phyloP scores from a whole-genome alignment of 225 moss, liverwort and hornwort species.

The Bryum argenteum region DNA sequence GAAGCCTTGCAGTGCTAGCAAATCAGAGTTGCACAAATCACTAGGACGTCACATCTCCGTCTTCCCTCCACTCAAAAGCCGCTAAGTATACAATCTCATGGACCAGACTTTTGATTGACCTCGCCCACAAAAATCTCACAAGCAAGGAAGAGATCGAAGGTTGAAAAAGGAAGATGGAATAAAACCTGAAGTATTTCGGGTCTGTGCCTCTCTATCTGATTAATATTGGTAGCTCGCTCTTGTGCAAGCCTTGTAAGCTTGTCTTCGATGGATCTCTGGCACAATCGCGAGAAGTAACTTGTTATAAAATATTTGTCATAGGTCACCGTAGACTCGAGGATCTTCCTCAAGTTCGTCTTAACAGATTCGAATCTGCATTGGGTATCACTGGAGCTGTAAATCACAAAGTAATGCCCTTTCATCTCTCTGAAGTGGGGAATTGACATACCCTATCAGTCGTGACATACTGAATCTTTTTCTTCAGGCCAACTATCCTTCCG shows the following conservation, averaged over 20 bases:
- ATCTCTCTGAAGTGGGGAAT: neutral
- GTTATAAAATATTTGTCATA: conserved; percentile 9
- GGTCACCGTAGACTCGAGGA: neutral
- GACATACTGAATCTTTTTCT: conserved; percentile 79
- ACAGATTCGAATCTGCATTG: neutral
- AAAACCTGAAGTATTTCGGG: conserved; percentile 72
- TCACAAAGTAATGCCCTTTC: neutral
- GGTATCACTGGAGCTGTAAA: neutral
- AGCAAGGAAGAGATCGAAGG: conserved; percentile 5
- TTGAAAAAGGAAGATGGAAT: conserved; percentile 2
- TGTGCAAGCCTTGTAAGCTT: conserved; percentile 72
- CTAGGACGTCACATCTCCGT: neutral
- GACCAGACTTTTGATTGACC: neutral
- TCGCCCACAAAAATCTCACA: conserved; percentile 1
- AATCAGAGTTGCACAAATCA: conserved; percentile 2
- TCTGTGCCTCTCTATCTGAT: conserved; percentile 67
- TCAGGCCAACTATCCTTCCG: conserved; percentile 83
- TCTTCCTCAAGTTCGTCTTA: neutral
- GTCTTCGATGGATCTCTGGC: conserved; percentile 84
- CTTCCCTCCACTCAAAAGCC: neutral
- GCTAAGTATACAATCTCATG: neutral
- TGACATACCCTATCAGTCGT: conserved; percentile 76
- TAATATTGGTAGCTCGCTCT: conserved; percentile 64
- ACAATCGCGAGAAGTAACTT: neutral
- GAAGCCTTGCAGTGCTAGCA: neutral